Evolutionary conservation across 2,329 filamentous ascomycete species (phyloP), one percentile per base, ranked within the genome.

Genomic region (Magnaporthiopsis incrustans): DNA sequence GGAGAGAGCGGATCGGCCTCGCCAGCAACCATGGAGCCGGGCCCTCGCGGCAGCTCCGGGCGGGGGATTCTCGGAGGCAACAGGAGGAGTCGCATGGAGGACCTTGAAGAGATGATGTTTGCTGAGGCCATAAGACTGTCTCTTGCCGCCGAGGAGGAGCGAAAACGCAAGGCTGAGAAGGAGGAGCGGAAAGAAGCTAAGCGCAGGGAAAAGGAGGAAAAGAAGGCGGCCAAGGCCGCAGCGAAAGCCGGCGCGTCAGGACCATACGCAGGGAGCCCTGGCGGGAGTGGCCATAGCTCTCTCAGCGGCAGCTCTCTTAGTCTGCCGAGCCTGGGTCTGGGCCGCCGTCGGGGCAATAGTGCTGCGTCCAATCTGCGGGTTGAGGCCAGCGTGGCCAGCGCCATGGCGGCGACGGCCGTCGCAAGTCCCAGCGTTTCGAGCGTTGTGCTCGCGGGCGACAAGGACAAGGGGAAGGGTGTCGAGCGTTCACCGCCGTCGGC

Each of bases 101-200:
- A 98, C 69, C 82, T 98, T 0, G 95, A 99, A 73, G 94, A 97
- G 61, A 90, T 99, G 80, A 99, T 99, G 95, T 92, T 98, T 81
- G 92, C 95, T 82, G 95, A 99, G 74, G 95, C 95, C 0, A 96
- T 99, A 60, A 84, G 95, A 56, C 76, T 97, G 35, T 97, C 92
- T 60, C 80, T 99, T n/a, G 92, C 90, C 0, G 89, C 91, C 1
- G 95, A 99, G 73, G 94, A 98, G 71, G 94, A 98, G 57, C 85
- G 94, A n/a, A 90, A 92, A 69, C 89, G 85, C 60, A 95, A 91
- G 71, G 88, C 90, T 61, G 91, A 95, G 62, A 94, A 93, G 73
- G 90, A 92, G 65, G 83, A 84, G 0, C 84, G 82, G 32, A 97
- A 96, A 72, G 89, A 94, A 65, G 88, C 89, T 1, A 97, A 96